A percentile compares a stretch with the other conserved stretches of the same genome.
Conservation (phyloP, 164 flowering plant species). For the Aristolochia contorta region DNA sequence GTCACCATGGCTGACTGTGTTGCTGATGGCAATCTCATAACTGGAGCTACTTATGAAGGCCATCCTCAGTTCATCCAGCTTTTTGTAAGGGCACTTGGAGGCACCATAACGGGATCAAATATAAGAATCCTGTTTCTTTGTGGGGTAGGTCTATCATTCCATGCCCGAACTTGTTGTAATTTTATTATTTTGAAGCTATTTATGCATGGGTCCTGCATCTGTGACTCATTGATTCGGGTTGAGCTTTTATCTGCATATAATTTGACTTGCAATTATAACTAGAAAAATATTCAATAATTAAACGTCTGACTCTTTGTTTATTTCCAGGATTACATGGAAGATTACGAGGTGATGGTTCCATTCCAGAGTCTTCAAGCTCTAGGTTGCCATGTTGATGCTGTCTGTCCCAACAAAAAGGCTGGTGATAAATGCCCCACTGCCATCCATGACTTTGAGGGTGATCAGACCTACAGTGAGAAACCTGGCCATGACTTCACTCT, state of each 20-base stretch:
- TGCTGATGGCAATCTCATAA: conserved; percentile 71
- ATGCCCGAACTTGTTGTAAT: neutral
- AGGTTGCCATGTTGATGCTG: conserved; percentile 83
- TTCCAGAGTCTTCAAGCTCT: conserved; percentile 92
- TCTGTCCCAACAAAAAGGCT: conserved; percentile 68
- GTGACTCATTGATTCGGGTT: too few species aligned
- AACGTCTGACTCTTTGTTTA: neutral
- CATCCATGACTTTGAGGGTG: conserved; percentile 98
- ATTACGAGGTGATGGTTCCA: conserved; percentile 90
- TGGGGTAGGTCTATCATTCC: conserved; percentile 50
- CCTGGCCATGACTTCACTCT: conserved; percentile 79
- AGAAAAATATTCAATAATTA: too few species aligned
- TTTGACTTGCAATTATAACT: too few species aligned
- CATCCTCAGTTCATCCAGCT: conserved; percentile 73
- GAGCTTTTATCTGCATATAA: too few species aligned
- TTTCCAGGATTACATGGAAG: conserved; percentile 93
- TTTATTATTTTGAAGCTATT: too few species aligned
- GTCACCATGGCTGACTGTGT: conserved; percentile 42
- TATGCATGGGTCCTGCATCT: neutral
- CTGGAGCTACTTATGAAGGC: conserved; percentile 64
- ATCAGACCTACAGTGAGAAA: conserved; percentile 94
- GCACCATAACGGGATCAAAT: conserved; percentile 52
- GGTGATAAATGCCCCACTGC: conserved; percentile 93
- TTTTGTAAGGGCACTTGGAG: conserved; percentile 81
- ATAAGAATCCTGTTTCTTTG: conserved; percentile 80